These are phyloP conservation scores for Trematosphaeria pertusa DNA, from an alignment of 2,329 filamentous ascomycete species.

Conservation along the genomic window DNA sequence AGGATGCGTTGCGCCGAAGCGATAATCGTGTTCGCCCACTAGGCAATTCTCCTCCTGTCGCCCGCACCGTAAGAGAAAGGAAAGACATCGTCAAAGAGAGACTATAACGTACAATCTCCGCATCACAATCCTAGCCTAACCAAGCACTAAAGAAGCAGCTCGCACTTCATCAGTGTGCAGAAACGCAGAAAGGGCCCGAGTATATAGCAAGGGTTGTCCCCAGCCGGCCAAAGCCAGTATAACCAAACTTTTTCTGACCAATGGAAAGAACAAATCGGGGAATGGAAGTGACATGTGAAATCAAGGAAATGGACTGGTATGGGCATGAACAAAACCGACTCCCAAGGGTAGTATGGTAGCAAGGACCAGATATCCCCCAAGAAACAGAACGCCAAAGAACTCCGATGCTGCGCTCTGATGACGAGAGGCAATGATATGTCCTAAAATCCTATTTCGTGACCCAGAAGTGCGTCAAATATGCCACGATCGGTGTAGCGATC, in stretches of 20 bases:
- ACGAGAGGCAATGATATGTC: constrained; percentile 46
- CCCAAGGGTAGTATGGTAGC: constrained; percentile 28
- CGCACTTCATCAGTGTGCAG: constrained; percentile 4
- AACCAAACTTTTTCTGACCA: constrained; percentile 22
- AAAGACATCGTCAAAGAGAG: constrained; percentile 27
- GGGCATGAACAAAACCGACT: constrained; percentile 22
- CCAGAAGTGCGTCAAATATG: constrained; percentile 38
- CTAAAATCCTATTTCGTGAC: constrained; percentile 44
- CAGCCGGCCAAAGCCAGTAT: neutral
- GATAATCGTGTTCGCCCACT: no score
- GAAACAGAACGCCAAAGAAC: constrained; percentile 42
- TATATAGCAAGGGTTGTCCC: no score
- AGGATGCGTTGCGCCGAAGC: neutral
- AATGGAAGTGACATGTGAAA: constrained; percentile 11
- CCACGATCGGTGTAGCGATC: constrained; percentile 39
- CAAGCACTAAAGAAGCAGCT: constrained; percentile 1
- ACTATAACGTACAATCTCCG: constrained; percentile 30
- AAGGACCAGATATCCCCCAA: constrained; percentile 28
- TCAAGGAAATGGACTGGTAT: constrained; percentile 20
- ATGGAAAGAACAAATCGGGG: constrained; percentile 12
- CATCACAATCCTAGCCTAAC: constrained; percentile 1
- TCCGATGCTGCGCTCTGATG: constrained; percentile 49
- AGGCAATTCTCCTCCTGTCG: no score
- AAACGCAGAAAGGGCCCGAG: constrained; percentile 9
- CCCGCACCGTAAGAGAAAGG: no score